A percentile compares a stretch with the other conserved stretches of the same genome.
These are phyloP conservation scores for Entomortierella beljakovae DNA, from an alignment of 192 early-diverging fungal species.

Conservation along the genomic window DNA sequence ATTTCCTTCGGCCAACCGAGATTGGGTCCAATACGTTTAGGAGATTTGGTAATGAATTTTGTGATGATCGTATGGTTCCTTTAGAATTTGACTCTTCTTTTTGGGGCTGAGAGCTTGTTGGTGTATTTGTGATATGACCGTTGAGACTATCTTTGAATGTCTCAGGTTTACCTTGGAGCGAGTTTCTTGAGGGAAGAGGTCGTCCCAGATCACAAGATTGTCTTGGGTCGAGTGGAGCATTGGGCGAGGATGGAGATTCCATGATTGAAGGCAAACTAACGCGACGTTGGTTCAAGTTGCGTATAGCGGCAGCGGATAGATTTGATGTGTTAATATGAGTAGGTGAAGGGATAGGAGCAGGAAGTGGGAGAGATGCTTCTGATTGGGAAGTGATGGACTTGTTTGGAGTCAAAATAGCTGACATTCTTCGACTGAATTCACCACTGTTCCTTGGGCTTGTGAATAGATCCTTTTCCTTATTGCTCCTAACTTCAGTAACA, in stretches of 20 bases:
- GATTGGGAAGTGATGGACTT: slow-evolving; percentile 3
- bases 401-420: slow-evolving; percentile 23
- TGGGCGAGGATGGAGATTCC: slow-evolving; percentile 35
- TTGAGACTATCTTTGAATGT: background rate
- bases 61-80: background rate
- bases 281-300: slow-evolving; percentile 24
- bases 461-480: slow-evolving; percentile 15
- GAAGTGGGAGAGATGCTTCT: background rate
- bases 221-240: slow-evolving; percentile 3
- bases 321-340: background rate
- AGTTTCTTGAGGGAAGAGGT: slow-evolving; percentile 14
- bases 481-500: slow-evolving; percentile 1
- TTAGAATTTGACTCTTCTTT: too few species aligned
- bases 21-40: slow-evolving; percentile 1
- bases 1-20: background rate
- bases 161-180: background rate
- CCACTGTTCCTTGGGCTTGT: slow-evolving; percentile 34
- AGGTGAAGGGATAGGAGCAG: background rate
- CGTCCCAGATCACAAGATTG: slow-evolving; percentile 41
- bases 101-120: background rate
- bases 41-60: background rate
- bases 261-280: slow-evolving; percentile 42
- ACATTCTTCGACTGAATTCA: slow-evolving; percentile 39
- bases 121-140: background rate
- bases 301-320: background rate